Evolutionary conservation across 108 stramenopile genomes (phyloP).

Genomic region (Cyclotella choctawhatcheeana): DNA sequence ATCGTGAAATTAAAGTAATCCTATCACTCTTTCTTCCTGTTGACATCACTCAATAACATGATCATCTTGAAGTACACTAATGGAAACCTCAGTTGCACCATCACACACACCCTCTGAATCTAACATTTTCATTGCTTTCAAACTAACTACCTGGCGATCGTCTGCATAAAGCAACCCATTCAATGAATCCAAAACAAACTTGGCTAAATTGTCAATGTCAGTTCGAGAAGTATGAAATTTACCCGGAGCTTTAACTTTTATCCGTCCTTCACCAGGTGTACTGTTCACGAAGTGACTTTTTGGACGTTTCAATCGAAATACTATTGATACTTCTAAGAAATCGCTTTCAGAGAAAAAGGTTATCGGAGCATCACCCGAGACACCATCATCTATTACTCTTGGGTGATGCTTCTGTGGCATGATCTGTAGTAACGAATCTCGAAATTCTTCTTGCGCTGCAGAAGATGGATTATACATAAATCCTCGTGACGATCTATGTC

Average conservation of each 20-base stretch:
- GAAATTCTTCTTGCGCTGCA: constrained; percentile 66
- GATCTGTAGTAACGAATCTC: constrained; percentile 45
- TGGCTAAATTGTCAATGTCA: constrained; percentile 86
- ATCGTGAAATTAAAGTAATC: too few relatives aligned
- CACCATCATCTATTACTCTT: constrained; percentile 27
- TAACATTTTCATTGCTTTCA: constrained; percentile 71
- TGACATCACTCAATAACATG: constrained; percentile 18
- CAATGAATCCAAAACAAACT: constrained; percentile 87
- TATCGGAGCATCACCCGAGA: constrained; percentile 1
- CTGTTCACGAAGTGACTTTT: constrained; percentile 66
- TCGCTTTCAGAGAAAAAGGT: constrained; percentile 38
- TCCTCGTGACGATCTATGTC: constrained; percentile 77
- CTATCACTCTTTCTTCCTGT: too few relatives aligned
- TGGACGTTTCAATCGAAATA: constrained; percentile 80
- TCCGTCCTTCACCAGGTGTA: constrained; percentile 53
- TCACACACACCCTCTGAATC: constrained; percentile 68
- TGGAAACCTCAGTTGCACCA: constrained; percentile 67
- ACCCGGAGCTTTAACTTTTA: constrained; percentile 55
- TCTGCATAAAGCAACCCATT: constrained; percentile 78
- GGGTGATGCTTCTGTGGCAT: constrained; percentile 41
- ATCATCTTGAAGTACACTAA: constrained; percentile 46
- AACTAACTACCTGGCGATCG: constrained; percentile 75
- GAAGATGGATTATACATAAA: constrained; percentile 84
- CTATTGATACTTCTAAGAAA: constrained; percentile 58
- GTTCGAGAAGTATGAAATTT: constrained; percentile 44